Conservation (phyloP, 1,284 basidiomycete genomes). For the Marasmius oreades region DNA sequence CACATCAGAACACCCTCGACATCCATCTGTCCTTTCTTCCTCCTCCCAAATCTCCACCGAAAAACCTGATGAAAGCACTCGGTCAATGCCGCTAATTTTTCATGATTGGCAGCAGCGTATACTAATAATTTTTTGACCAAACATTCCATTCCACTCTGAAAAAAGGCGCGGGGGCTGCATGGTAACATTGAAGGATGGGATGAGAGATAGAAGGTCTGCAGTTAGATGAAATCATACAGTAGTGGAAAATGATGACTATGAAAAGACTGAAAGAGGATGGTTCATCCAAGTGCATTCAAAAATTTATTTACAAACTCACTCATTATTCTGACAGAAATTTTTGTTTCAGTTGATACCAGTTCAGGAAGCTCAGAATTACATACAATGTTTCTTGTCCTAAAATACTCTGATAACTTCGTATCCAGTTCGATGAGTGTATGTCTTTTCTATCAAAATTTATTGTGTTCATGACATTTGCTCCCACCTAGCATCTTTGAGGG, state of each 20-base stretch:
- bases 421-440: slow-evolving; percentile 3
- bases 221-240: slow-evolving; percentile 58
- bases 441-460: neutral
- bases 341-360: slow-evolving; percentile 20
- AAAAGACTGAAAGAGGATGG: slow-evolving; percentile 17
- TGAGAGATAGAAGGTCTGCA: slow-evolving; percentile 42
- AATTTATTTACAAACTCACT: neutral
- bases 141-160: slow-evolving; percentile 60
- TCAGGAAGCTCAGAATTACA: slow-evolving; percentile 12
- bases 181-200: slow-evolving; percentile 53
- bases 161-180: slow-evolving; percentile 60
- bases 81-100: neutral
- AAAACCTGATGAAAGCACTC: too few species aligned
- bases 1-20: too few species aligned
- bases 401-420: neutral
- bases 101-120: slow-evolving; percentile 57
- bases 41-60: too few species aligned
- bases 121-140: slow-evolving; percentile 64
- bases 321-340: slow-evolving; percentile 2
- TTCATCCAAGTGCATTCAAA: slow-evolving; percentile 13
- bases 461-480: neutral
- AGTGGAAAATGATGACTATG: slow-evolving; percentile 48
- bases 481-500: neutral
- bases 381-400: neutral
- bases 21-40: too few species aligned